A percentile compares a stretch with the other conserved stretches of the same genome.
Conservation (phyloP, 2,329 filamentous ascomycete species). For the Sclerotinia minor region DNA sequence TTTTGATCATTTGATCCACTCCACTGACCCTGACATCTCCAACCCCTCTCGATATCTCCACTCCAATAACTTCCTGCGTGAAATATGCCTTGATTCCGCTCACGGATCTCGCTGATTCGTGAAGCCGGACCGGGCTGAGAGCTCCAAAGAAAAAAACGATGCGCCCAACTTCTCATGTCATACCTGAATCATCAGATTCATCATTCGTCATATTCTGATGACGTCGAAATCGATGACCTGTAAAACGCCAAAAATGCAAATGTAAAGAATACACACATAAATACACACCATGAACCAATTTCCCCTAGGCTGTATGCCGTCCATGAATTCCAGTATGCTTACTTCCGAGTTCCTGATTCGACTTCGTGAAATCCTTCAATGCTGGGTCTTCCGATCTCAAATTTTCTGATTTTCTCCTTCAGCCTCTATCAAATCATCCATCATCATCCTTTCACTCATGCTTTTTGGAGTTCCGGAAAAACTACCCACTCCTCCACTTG, state of each 20-base stretch:
- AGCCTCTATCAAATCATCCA: conserved; percentile 38
- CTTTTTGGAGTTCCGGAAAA: conserved; percentile 36
- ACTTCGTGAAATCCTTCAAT: neutral
- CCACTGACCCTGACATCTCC: neutral
- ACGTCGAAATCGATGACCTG: conserved; percentile 2
- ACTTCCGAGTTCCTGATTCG: neutral
- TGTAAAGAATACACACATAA: conserved; percentile 14
- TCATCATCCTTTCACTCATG: conserved; percentile 40
- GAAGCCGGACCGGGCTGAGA: neutral
- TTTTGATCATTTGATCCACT: neutral
- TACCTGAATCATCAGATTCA: neutral
- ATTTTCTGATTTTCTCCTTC: conserved; percentile 23
- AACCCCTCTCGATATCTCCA: no score
- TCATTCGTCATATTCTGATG: conserved; percentile 1
- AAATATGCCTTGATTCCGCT: neutral
- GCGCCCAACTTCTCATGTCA: neutral
- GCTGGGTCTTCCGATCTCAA: neutral
- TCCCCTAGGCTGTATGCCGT: neutral
- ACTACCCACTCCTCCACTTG: conserved; percentile 32
- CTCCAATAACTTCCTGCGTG: conserved; percentile 4
- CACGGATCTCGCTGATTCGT: neutral
- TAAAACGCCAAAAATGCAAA: conserved; percentile 17
- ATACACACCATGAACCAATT: conserved; percentile 1
- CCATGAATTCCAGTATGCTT: neutral
- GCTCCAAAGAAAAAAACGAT: neutral